Conservation (phyloP, 176 grass and related monocot genomes). For the Olyra latifolia region DNA sequence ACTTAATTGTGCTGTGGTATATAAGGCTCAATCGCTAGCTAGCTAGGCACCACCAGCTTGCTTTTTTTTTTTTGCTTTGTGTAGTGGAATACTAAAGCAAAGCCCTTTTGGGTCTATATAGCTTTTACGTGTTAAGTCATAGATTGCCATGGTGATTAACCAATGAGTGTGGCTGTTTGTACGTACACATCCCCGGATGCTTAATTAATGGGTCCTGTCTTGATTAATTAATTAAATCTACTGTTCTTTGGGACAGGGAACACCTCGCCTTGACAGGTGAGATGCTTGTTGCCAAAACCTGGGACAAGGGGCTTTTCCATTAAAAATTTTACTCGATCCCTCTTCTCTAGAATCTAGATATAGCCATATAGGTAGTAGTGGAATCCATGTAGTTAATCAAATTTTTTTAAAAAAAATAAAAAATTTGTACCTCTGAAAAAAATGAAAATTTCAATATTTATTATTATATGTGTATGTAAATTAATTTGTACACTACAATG, state of each 20-base stretch:
- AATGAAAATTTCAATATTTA: too few relatives aligned
- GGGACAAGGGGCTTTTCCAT: slow-evolving; percentile 12
- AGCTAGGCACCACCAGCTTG: slow-evolving; percentile 13
- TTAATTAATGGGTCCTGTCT: slow-evolving; percentile 9
- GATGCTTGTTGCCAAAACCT: slow-evolving; percentile 21
- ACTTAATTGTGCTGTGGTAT: background rate
- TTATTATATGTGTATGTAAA: too few relatives aligned
- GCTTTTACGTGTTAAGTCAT: slow-evolving; percentile 46
- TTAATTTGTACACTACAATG: too few relatives aligned
- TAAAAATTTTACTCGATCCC: background rate
- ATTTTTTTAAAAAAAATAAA: too few relatives aligned
- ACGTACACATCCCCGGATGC: slow-evolving; percentile 7
- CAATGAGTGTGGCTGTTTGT: slow-evolving; percentile 33
- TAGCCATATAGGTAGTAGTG: background rate
- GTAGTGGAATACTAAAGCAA: slow-evolving; percentile 58
- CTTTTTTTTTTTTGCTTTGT: slow-evolving; percentile 41
- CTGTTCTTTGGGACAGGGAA: slow-evolving; percentile 12
- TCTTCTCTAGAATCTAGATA: background rate
- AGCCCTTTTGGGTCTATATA: slow-evolving; percentile 26
- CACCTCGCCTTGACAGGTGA: slow-evolving; percentile 16
- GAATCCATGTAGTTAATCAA: too few relatives aligned
- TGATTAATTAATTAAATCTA: slow-evolving; percentile 3
- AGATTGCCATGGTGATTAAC: slow-evolving; percentile 50
- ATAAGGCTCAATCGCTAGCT: background rate
- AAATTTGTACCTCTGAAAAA: too few relatives aligned